Base-by-base conservation (phyloP, 805 yeast species). In the Candida nitratophila region DNA sequence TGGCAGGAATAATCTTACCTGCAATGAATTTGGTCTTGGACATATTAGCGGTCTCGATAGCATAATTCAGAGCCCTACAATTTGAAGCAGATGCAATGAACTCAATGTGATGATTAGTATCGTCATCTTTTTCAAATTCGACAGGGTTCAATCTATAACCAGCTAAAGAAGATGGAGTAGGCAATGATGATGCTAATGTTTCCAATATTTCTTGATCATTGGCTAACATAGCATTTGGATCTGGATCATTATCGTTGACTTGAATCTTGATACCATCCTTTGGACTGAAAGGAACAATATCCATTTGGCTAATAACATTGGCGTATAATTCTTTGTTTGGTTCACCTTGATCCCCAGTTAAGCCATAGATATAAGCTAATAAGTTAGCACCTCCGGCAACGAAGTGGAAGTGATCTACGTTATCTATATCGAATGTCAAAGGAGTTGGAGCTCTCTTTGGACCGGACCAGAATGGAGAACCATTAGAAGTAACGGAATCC, bases 81-180 rank as follows among this genome's bases (percentile, higher is more conserved):
- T 93, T 93, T 3, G 98, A 91, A 20, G 97, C 96, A 19, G 98
- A 95, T 16, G 91, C 73, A 54, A 93, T 93, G 65, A 93, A 93
- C 62, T 91, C 96, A 55, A 93, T 91, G 66, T 93, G 99, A 61
- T 88, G 96, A 63, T 93, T 93, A 9, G 93, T 65, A 63, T 93
- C 99, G 64, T 93, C 99, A 68, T 93, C 99, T 68, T 93, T 93
- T 69, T 93, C 99, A 63, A 93, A 93, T 53, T 90, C 98, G 40
- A 84, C 93, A n/a, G 96, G 90, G 29, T 61, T 71, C 55, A 93
- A 72, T 60, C 95, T 76, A 69, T 84, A 90, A 2, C 96, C 96
- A 6, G 91, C 95, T 57, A 93, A 68, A 0, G 90, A 71, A 2
- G 95, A 79, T 34, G 97, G 96, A 44, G 86, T 79, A 26, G 99